Evolutionary conservation across 495 filamentous ascomycete species (phyloP).

Genomic region (Penicillium silybi): DNA sequence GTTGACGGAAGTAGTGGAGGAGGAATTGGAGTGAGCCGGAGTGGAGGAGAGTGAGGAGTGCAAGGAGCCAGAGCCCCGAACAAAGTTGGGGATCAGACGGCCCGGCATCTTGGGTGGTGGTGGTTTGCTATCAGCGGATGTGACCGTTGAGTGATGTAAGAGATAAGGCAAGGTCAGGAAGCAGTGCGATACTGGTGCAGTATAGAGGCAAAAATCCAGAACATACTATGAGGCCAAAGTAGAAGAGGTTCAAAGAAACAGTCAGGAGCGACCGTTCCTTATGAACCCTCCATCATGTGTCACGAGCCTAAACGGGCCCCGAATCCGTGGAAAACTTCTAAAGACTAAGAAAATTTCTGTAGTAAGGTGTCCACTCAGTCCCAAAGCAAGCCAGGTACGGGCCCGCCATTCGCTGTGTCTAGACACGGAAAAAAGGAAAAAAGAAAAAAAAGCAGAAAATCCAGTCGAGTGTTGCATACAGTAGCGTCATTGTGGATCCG

Average conservation of each 20-base stretch:
- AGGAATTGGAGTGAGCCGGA: conserved; percentile 36
- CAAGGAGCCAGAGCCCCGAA: conserved; percentile 36
- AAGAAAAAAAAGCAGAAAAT: background rate
- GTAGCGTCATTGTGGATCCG: conserved; percentile 16
- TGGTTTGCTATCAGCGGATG: background rate
- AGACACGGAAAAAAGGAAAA: background rate
- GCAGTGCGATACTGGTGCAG: conserved; percentile 27
- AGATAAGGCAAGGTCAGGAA: conserved; percentile 20
- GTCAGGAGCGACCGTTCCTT: conserved; percentile 5
- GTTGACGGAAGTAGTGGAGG: conserved; percentile 43
- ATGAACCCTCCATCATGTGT: conserved; percentile 26
- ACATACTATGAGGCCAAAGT: conserved; percentile 20
- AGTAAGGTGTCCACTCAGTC: conserved; percentile 7
- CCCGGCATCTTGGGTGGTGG: conserved; percentile 37
- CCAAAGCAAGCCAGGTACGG: conserved; percentile 18
- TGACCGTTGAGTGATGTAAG: background rate
- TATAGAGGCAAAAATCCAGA: conserved; percentile 24
- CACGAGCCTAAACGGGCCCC: conserved; percentile 16
- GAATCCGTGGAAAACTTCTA: conserved; percentile 25
- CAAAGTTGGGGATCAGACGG: conserved; percentile 44
- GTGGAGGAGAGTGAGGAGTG: conserved; percentile 35
- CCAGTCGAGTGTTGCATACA: background rate
- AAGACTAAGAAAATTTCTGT: conserved; percentile 10
- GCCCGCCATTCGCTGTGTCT: conserved; percentile 10
- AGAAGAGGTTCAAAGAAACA: background rate